A percentile compares a stretch with the other conserved stretches of the same genome.
These are phyloP conservation scores for Beauveria asiatica DNA, from an alignment of 2,329 filamentous ascomycete species.

Conservation along the genomic window DNA sequence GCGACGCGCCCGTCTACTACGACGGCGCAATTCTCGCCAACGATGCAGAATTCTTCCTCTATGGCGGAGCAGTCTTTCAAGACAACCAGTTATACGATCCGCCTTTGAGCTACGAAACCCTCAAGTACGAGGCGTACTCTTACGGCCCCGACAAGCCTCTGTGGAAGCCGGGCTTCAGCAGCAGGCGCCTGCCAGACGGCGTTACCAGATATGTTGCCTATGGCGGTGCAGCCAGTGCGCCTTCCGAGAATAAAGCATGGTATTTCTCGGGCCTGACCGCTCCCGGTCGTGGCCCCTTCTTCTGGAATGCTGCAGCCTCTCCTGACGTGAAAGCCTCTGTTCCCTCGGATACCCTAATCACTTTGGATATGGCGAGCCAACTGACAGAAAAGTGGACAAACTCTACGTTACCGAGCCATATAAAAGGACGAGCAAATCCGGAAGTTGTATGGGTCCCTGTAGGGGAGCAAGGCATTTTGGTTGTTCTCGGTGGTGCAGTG, in stretches of 20 bases:
- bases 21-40: slow-evolving; percentile 61
- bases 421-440: slow-evolving; percentile 51
- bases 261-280: slow-evolving; percentile 60
- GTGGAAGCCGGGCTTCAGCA: slow-evolving; percentile 36
- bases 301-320: slow-evolving; percentile 23
- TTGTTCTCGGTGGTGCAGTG: slow-evolving; percentile 68
- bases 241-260: slow-evolving; percentile 63
- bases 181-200: slow-evolving; percentile 30
- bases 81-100: slow-evolving; percentile 25
- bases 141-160: slow-evolving; percentile 37
- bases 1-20: slow-evolving; percentile 45
- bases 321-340: slow-evolving; percentile 31
- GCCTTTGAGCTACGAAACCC: slow-evolving; percentile 34
- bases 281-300: slow-evolving; percentile 40
- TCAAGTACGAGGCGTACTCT: slow-evolving; percentile 44
- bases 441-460: slow-evolving; percentile 72
- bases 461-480: slow-evolving; percentile 63
- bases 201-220: slow-evolving; percentile 56
- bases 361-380: slow-evolving; percentile 49
- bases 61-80: slow-evolving; percentile 45
- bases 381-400: slow-evolving; percentile 48
- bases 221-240: slow-evolving; percentile 54
- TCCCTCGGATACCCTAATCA: slow-evolving; percentile 49
- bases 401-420: slow-evolving; percentile 36
- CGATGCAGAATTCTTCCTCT: slow-evolving; percentile 53